Evolutionary conservation across 2,329 filamentous ascomycete genomes (phyloP).

Genomic region (Phaeoacremonium minimum): DNA sequence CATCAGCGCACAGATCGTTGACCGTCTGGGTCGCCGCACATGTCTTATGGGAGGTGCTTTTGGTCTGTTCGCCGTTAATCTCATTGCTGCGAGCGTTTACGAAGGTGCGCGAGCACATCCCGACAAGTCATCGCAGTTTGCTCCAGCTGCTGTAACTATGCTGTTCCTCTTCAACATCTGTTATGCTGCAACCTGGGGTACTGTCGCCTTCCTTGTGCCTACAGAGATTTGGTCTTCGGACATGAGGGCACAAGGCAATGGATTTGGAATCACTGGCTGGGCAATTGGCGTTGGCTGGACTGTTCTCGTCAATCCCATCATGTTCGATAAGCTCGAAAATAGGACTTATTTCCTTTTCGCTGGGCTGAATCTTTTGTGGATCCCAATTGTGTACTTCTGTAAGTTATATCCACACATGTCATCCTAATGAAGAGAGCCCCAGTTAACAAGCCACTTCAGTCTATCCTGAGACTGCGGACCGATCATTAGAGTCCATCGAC

Average conservation of each 20-base stretch:
- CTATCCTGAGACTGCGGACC: slow-evolving; percentile 35
- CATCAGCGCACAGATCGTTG: slow-evolving; percentile 45
- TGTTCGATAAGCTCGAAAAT: slow-evolving; percentile 40
- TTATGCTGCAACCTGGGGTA: slow-evolving; percentile 46
- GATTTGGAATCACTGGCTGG: slow-evolving; percentile 56
- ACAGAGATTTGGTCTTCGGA: slow-evolving; percentile 55
- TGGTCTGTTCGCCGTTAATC: slow-evolving; percentile 32
- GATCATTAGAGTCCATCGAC: slow-evolving; percentile 47
- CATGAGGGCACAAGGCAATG: slow-evolving; percentile 54
- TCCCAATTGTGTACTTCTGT: slow-evolving; percentile 43
- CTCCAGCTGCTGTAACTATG: slow-evolving; percentile 40
- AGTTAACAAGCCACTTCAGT: too few species aligned
- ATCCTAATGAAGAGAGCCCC: too few species aligned
- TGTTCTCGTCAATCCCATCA: slow-evolving; percentile 45
- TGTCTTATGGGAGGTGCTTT: slow-evolving; percentile 34
- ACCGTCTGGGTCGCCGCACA: slow-evolving; percentile 37
- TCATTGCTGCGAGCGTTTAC: slow-evolving; percentile 36
- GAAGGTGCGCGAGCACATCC: slow-evolving; percentile 30
- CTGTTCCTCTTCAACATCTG: slow-evolving; percentile 45
- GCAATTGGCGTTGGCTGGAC: slow-evolving; percentile 53
- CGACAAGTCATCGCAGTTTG: slow-evolving; percentile 28
- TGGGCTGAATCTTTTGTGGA: slow-evolving; percentile 43
- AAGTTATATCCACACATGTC: slow-evolving; percentile 12
- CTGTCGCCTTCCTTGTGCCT: slow-evolving; percentile 42
- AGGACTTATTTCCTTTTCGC: slow-evolving; percentile 49